Evolutionary conservation across 345 rosid genomes (phyloP).

Genomic region (Hirschfeldia incana): DNA sequence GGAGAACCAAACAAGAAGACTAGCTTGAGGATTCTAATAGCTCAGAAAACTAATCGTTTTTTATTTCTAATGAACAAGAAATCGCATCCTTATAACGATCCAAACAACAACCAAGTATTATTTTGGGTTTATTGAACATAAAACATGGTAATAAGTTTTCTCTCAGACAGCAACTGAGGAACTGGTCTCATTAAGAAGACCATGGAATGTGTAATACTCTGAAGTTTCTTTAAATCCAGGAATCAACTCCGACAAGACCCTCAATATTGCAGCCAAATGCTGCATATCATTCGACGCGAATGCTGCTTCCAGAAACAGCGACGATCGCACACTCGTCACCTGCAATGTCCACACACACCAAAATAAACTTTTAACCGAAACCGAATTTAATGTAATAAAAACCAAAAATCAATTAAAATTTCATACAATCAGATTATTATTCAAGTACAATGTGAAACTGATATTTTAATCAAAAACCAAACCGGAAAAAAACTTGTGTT

Average conservation of each 20-base stretch:
- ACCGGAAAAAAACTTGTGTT: too few relatives aligned
- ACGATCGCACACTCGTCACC: constrained; percentile 75
- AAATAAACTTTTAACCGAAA: background rate
- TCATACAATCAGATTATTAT: background rate
- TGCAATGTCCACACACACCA: constrained; percentile 31
- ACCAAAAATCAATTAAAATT: background rate
- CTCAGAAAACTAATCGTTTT: background rate
- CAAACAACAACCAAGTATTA: background rate
- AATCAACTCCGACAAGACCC: constrained; percentile 80
- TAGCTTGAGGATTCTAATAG: background rate
- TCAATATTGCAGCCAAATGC: constrained; percentile 82
- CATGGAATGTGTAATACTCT: constrained; percentile 61
- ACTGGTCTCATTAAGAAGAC: constrained; percentile 72
- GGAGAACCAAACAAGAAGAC: constrained; percentile 1
- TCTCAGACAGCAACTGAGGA: constrained; percentile 42
- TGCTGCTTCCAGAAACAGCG: constrained; percentile 85
- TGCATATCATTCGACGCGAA: constrained; percentile 70
- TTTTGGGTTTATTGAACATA: background rate
- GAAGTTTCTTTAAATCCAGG: constrained; percentile 72
- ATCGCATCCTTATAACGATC: background rate
- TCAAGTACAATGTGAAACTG: background rate
- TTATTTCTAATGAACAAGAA: background rate
- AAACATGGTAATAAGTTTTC: background rate
- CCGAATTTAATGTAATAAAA: background rate
- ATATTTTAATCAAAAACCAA: background rate